Base-by-base conservation (phyloP, 495 filamentous ascomycete species). In the Aspergillus asperescens region DNA sequence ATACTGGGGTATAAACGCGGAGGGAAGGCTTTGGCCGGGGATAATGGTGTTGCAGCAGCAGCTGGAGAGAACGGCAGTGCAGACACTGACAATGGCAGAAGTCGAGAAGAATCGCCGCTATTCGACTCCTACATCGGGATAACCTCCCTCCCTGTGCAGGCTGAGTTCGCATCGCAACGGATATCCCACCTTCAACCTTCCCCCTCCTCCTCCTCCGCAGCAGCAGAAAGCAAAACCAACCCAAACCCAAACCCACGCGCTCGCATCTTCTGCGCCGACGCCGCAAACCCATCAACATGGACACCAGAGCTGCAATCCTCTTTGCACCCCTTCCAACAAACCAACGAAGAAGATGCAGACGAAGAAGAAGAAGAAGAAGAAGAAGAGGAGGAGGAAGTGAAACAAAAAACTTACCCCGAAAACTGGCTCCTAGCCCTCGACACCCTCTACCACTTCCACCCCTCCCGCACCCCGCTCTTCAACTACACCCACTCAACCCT, bases 401-500 rank as follows among this genome's bases (percentile, higher is more conserved):
- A 45, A 32, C 1, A 28, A 27, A 8, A 29, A 45, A 1, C 24
- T n/a, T n/a, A n/a, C n/a, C n/a, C n/a, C n/a, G n/a, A 19, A 12
- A 29, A 69, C 43, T 78, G 73, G 73, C 63, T 80, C 13, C 63
- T 79, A 10, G 77, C 72, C 3, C 67, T 79, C 0, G 77, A 80
- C 53, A 73, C 72, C 7, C 48, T 77, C 3, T 78, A 78, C 38
- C 75, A 80, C 50, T 78, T 78, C 61, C 56, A 60, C 1, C 77
- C 77, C 1, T 77, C 76, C 0, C 66, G 76, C 5, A 46, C 57
- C 10, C 64, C 70, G 0, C 59, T 77, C 23, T 58, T 78, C 19
- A 24, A 58, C 8, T 65, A 69, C 50, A 69, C 74, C 1, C 34
- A 49, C 5, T 38, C 45, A 10, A 59, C 57, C 1, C 61, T 77